Conservation (phyloP, 768 basidiomycete species). For the Russula ochroleuca region DNA sequence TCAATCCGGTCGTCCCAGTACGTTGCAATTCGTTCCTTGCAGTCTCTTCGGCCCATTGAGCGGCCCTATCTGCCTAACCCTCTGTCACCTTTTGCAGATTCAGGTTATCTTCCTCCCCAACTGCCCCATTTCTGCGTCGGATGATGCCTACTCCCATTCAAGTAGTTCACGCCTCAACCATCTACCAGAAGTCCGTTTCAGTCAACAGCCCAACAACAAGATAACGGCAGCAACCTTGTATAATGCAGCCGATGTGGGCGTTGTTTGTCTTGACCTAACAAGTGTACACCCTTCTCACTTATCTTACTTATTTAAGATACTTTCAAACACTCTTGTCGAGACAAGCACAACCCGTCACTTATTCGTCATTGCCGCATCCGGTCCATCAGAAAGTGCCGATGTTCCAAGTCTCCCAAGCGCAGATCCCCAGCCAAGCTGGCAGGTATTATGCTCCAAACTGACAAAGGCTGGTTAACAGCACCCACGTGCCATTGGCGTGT, state of each 20-base stretch:
- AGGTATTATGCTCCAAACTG: constrained; percentile 15
- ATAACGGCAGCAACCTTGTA: constrained; percentile 26
- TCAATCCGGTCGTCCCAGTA: constrained; percentile 27
- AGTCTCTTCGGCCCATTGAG: not conserved
- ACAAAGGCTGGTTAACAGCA: constrained; percentile 18
- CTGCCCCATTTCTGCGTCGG: constrained; percentile 19
- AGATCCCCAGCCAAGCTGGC: constrained; percentile 20
- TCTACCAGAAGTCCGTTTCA: constrained; percentile 27
- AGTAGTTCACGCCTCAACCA: constrained; percentile 22
- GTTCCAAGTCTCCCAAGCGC: constrained; percentile 17
- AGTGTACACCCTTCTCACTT: not conserved
- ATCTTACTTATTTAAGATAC: constrained; percentile 20
- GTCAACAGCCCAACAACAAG: constrained; percentile 21
- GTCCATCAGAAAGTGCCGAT: constrained; percentile 22
- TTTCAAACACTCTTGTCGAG: constrained; percentile 15
- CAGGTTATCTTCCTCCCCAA: constrained; percentile 26
- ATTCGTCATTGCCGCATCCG: constrained; percentile 27
- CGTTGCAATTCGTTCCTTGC: constrained; percentile 1
- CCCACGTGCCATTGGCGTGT: constrained; percentile 17
- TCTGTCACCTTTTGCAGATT: constrained; percentile 12
- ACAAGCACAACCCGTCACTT: constrained; percentile 26
- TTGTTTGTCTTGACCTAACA: constrained; percentile 2
- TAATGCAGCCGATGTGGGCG: constrained; percentile 23
- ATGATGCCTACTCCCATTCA: constrained; percentile 21
- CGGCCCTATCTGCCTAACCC: not conserved